Conservation (phyloP, 345 rosid genomes). For the Murraya koenigii region DNA sequence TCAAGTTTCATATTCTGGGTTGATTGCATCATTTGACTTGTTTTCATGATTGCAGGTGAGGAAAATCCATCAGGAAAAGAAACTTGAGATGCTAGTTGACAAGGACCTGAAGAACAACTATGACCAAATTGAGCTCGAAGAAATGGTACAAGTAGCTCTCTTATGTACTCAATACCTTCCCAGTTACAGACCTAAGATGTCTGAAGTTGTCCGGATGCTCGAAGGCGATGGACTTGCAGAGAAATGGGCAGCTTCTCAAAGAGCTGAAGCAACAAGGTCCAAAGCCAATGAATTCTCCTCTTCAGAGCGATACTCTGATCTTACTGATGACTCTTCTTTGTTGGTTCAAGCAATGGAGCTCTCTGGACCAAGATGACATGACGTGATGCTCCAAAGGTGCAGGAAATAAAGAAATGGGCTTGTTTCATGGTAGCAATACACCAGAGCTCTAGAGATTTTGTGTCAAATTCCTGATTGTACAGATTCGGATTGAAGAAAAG, state of each 20-base stretch:
- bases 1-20: neutral
- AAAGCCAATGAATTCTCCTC: constrained; percentile 69
- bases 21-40: neutral
- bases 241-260: constrained; percentile 96
- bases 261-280: constrained; percentile 55
- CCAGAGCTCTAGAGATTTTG: constrained; percentile 16
- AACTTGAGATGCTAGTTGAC: constrained; percentile 79
- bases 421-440: constrained; percentile 30
- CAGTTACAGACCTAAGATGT: constrained; percentile 83
- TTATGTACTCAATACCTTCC: constrained; percentile 85
- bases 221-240: constrained; percentile 97
- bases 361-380: constrained; percentile 85
- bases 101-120: constrained; percentile 73
- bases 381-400: constrained; percentile 22
- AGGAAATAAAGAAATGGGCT: constrained; percentile 14
- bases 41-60: constrained; percentile 51
- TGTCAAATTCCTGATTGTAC: constrained; percentile 34
- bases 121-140: constrained; percentile 75
- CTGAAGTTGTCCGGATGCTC: constrained; percentile 91
- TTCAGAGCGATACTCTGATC: constrained; percentile 81
- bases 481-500: constrained; percentile 21
- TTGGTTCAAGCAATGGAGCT: constrained; percentile 90
- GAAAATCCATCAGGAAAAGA: constrained; percentile 87
- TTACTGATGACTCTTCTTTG: constrained; percentile 77
- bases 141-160: constrained; percentile 83